Evolutionary conservation across 1,139 yeast genomes (phyloP).

Genomic region (Debaryomycetaceae sp.): DNA sequence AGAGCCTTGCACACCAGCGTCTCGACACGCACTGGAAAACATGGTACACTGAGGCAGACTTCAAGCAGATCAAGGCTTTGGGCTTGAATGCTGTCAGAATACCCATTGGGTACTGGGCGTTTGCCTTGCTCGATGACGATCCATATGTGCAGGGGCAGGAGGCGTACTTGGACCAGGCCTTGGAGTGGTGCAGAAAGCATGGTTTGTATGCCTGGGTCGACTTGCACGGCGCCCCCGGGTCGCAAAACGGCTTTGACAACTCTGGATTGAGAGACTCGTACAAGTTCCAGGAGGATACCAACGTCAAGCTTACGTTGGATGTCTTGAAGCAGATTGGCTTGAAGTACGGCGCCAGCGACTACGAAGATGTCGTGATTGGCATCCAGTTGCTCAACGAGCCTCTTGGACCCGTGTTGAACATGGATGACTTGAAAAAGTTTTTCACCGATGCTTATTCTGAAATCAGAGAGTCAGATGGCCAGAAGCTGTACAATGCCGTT

Average conservation of each 20-base stretch:
- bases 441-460: conserved; percentile 52
- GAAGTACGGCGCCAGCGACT: conserved; percentile 64
- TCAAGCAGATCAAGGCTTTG: conserved; percentile 50
- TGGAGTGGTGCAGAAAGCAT: conserved; percentile 65
- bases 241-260: conserved; percentile 95
- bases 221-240: conserved; percentile 95
- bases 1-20: conserved; percentile 46
- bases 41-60: conserved; percentile 75
- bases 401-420: conserved; percentile 61
- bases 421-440: conserved; percentile 55
- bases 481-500: conserved; percentile 47
- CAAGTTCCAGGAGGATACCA: conserved; percentile 53
- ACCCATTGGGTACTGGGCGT: conserved; percentile 98
- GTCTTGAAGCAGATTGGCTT: conserved; percentile 43
- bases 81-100: conserved; percentile 87
- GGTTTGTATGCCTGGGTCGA: conserved; percentile 84
- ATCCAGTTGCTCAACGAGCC: conserved; percentile 91
- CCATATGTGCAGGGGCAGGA: conserved; percentile 90
- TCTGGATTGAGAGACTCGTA: conserved; percentile 75
- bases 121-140: conserved; percentile 55
- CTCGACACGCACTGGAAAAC: conserved; percentile 72
- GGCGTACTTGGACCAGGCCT: conserved; percentile 65
- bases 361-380: conserved; percentile 72
- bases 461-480: conserved; percentile 32
- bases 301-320: conserved; percentile 48